These are phyloP conservation scores for Elsinoe arachidis DNA, from an alignment of 2,329 filamentous ascomycete species.

Conservation along the genomic window DNA sequence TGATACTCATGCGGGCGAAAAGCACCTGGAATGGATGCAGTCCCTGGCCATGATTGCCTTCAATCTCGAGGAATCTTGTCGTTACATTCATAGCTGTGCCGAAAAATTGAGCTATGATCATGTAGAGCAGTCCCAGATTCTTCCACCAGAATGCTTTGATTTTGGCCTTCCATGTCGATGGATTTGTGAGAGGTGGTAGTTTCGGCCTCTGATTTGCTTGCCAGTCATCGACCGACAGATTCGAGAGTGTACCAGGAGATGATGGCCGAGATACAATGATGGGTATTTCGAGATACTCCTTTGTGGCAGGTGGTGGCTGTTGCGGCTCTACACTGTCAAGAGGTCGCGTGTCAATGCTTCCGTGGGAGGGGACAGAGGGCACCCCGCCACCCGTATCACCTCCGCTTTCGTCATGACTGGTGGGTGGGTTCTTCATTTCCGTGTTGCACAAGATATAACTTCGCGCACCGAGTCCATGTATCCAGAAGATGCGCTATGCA, in stretches of 20 bases:
- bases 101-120: slow-evolving; percentile 70
- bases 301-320: background rate
- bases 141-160: slow-evolving; percentile 45
- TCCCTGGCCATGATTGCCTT: slow-evolving; percentile 55
- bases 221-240: slow-evolving; percentile 27
- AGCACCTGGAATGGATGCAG: slow-evolving; percentile 75
- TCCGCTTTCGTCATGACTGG: slow-evolving; percentile 7
- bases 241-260: slow-evolving; percentile 39
- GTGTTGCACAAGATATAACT: background rate
- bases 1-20: slow-evolving; percentile 70
- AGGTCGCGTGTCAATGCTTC: background rate
- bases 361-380: background rate
- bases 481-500: slow-evolving; percentile 1
- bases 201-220: slow-evolving; percentile 20
- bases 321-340: background rate
- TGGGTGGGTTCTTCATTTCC: background rate
- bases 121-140: slow-evolving; percentile 65
- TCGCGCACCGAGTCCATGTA: background rate
- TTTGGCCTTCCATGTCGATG: slow-evolving; percentile 24
- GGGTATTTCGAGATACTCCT: slow-evolving; percentile 13
- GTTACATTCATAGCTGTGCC: slow-evolving; percentile 78
- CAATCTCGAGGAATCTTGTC: slow-evolving; percentile 63
- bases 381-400: background rate
- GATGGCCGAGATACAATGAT: slow-evolving; percentile 5
- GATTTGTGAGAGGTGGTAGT: slow-evolving; percentile 17